Conservation (phyloP, 352 stramenopile genomes). For the Pythium apleroticum region DNA sequence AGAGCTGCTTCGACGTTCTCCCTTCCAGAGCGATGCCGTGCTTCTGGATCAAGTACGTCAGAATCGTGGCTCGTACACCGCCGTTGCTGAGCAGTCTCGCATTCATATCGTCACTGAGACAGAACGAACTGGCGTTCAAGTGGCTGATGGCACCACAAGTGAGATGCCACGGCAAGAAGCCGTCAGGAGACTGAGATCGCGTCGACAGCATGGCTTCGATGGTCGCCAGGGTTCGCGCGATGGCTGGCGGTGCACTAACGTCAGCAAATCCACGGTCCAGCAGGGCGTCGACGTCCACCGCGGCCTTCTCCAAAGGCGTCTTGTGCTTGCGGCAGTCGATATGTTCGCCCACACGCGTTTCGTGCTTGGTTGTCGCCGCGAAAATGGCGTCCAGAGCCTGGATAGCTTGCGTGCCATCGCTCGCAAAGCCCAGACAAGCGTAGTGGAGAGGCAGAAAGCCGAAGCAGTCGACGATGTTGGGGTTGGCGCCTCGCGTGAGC, state of each 20-base stretch:
- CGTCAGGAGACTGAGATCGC: conserved; percentile 13
- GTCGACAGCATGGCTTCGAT: conserved; percentile 34
- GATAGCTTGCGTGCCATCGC: conserved; percentile 26
- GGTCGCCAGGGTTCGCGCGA: conserved; percentile 39
- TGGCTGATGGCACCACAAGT: conserved; percentile 54
- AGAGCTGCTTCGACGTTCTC: conserved; percentile 28
- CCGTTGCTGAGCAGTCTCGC: conserved; percentile 41
- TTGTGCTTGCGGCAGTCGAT: conserved; percentile 64
- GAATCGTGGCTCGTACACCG: conserved; percentile 35
- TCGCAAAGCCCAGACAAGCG: conserved; percentile 60
- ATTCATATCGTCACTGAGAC: conserved; percentile 53
- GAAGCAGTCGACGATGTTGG: conserved; percentile 52
- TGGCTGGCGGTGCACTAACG: conserved; percentile 33
- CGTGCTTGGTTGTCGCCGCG: conserved; percentile 22
- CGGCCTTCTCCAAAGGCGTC: conserved; percentile 40
- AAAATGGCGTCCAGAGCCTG: conserved; percentile 41
- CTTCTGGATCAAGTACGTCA: conserved; percentile 36
- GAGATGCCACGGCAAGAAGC: conserved; percentile 63
- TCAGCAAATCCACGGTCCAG: conserved; percentile 44
- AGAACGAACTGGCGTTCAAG: conserved; percentile 31
- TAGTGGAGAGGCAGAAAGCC: conserved; percentile 72
- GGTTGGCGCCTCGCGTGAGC: conserved; percentile 48
- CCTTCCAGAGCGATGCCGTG: conserved; percentile 38
- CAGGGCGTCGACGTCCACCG: conserved; percentile 55
- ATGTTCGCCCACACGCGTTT: conserved; percentile 35